phyloP scores from a whole-genome alignment of 225 moss, liverwort and hornwort genomes.

The Pseudisothecium myosuroides region DNA sequence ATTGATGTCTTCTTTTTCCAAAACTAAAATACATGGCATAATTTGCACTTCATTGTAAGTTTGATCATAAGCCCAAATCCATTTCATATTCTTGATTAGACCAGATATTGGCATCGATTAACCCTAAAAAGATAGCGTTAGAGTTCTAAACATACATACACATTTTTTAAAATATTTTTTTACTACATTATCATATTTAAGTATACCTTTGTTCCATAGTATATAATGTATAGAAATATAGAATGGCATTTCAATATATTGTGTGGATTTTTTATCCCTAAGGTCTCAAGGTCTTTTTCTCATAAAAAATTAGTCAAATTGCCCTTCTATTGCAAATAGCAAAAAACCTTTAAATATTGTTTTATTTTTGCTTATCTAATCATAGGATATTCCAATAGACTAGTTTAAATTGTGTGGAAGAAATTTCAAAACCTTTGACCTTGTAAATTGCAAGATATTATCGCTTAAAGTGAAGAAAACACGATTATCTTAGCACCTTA shows the following conservation, averaged over 20 bases:
- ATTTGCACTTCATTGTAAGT: too few species aligned
- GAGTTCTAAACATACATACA: background rate
- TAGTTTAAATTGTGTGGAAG: background rate
- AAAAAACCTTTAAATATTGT: background rate
- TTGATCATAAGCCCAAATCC: background rate
- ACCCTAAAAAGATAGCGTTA: background rate
- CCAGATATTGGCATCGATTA: background rate
- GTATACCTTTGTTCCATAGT: background rate
- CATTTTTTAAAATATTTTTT: background rate
- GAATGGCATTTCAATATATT: background rate
- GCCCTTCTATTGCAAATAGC: background rate
- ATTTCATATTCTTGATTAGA: background rate
- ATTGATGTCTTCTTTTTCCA: too few species aligned
- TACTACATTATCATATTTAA: background rate
- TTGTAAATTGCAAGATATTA: background rate
- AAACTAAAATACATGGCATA: background rate
- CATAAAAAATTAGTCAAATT: background rate
- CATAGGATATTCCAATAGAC: background rate
- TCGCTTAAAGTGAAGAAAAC: background rate
- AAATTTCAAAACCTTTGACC: background rate
- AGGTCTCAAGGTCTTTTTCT: background rate
- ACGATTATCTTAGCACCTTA: accelerated
- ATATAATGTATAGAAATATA: background rate
- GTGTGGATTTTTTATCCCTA: accelerated
- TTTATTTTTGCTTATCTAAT: too few species aligned